Evolutionary conservation across 2,329 filamentous ascomycete species (phyloP), one percentile per base, ranked within the genome.

Genomic region (Ilyonectria destructans): DNA sequence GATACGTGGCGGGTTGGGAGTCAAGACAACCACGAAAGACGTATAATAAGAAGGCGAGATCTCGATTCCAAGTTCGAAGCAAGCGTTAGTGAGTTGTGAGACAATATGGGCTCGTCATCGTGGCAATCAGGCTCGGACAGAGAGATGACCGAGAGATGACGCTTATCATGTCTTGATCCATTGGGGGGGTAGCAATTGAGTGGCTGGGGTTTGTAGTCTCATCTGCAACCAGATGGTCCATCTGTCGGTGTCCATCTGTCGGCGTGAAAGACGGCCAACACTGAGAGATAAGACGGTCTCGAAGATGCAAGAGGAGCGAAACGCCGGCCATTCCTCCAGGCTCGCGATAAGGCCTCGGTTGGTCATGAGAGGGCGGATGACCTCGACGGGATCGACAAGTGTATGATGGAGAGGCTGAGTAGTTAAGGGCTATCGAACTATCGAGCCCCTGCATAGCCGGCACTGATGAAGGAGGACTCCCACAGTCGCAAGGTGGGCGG

Each of bases 191-290:
- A 54, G 40, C 52, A 66, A 43, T 62, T 45, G 58, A 43, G 58
- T 67, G 64, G 64, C 23, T 54, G 58, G 35, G 58, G 52, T 33
- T 55, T n/a, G 46, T 49, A 43, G 51, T 59, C 62, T 65, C 56
- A 35, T 67, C 64, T 64, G 68, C 68, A 67, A 29, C 68, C 52
- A 52, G 35, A 56, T 45, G 59, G 62, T 40, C 46, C 17, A 46
- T 29, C 26, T 55, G 46, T 55, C 21, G 43, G 63, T 26, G 58
- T 40, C 46, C 17, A 40, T 29, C 26, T 55, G 46, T 55, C 29
- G 43, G 63, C 35, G 46, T 58, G 19, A 48, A 58, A 57, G 45
- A 65, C 29, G 58, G 55, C 51, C 58, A 61, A 60, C 52, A 49
- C 31, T 43, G 61, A 56, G 45, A 52, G 55, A 49, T n/a, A 51